phyloP scores from a whole-genome alignment of 1,139 yeast species.

The Nakaseomyces nivariensis region DNA sequence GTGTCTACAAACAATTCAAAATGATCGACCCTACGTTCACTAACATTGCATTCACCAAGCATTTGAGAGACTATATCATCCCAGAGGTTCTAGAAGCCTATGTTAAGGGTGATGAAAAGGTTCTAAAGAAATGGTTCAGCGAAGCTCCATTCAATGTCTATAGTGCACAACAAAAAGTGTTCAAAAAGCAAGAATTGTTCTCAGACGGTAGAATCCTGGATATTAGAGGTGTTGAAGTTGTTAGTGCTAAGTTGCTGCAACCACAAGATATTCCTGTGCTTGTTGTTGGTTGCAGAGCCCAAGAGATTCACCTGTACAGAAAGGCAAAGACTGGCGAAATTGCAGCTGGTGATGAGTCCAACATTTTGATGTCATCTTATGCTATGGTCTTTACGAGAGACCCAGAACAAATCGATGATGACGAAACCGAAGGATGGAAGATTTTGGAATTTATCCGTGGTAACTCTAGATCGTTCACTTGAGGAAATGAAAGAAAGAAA shows the following conservation, averaged over 20 bases:
- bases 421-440: slow-evolving; percentile 96
- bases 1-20: slow-evolving; percentile 76
- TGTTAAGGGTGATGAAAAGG: slow-evolving; percentile 79
- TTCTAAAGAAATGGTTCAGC: slow-evolving; percentile 82
- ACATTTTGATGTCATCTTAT: slow-evolving; percentile 83
- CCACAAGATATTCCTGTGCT: slow-evolving; percentile 91
- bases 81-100: slow-evolving; percentile 96
- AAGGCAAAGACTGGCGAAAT: slow-evolving; percentile 87
- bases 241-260: slow-evolving; percentile 77
- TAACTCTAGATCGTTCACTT: slow-evolving; percentile 83
- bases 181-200: slow-evolving; percentile 82
- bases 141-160: slow-evolving; percentile 96
- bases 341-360: slow-evolving; percentile 94
- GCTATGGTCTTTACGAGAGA: slow-evolving; percentile 93
- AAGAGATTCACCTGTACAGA: slow-evolving; percentile 85
- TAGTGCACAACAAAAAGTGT: slow-evolving; percentile 87
- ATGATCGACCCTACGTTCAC: slow-evolving; percentile 85
- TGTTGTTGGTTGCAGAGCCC: slow-evolving; percentile 93
- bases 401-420: slow-evolving; percentile 84
- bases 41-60: slow-evolving; percentile 68
- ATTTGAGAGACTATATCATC: slow-evolving; percentile 82
- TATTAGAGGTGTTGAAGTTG: slow-evolving; percentile 90
- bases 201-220: slow-evolving; percentile 90
- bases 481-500: not conserved
- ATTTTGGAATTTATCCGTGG: slow-evolving; percentile 92